Base-by-base conservation (phyloP, 345 rosid genomes). In the Euphorbia peplus region DNA sequence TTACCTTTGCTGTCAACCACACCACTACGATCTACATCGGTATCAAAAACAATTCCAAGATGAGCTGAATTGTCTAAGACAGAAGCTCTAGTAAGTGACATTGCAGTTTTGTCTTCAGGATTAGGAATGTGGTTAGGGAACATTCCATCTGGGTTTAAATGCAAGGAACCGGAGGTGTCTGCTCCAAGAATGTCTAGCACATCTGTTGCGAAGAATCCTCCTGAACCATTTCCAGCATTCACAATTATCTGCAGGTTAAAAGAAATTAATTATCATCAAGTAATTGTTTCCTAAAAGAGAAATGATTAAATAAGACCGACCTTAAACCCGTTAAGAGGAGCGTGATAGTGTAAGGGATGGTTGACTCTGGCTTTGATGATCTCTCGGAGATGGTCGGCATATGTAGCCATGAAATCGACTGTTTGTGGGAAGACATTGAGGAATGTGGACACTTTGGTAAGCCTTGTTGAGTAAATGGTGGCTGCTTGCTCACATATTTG, bases 41-140 rank as follows among this genome's bases (percentile, higher is more conserved):
- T 93, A 81, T 93, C 98, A 26, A 93, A 93, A 44, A 93, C 98
- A 42, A 93, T 88, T n/a, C 98, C 97, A 0, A 93, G 95, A 75
- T 93, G 90, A 1, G 96, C 96, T 0, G 87, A 75, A 82, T 86
- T 75, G 28, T 84, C 77, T 0, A 89, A 82, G 70, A 93, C 98
- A 19, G 97, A 86, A 0, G 92, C 79, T 71, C 87, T 72, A 51
- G 97, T 91, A 22, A 84, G 80, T 65, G 89, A 79, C 98, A 93
- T 93, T 59, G 98, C 96, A 35, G 75, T 87, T 67, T 87, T 77
- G 84, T 91, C 96, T 70, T 81, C 97, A 0, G 98, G 98, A 70
- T 91, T 91, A 4, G 98, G 98, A 29, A 89, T 93, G 79, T 93
- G 98, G 73, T 89, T 89, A 0, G 97, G 97, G 73, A 93, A 93